These are phyloP conservation scores for Ceratocystis cacaofunesta DNA, from an alignment of 2,329 filamentous ascomycete species.

Conservation along the genomic window DNA sequence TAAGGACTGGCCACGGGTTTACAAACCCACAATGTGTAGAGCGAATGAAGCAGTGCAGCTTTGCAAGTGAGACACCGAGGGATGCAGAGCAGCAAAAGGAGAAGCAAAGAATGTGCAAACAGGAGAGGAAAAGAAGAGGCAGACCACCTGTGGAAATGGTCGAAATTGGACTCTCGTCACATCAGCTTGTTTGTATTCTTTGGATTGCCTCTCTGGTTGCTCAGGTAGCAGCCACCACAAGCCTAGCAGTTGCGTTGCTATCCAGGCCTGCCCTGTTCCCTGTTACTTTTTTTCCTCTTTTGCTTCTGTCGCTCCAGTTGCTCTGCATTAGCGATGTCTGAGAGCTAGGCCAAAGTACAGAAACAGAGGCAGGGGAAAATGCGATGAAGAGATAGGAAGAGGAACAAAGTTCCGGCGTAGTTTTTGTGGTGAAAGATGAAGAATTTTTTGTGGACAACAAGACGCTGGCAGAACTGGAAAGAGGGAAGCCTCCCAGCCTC, in stretches of 20 bases:
- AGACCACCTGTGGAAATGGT: background rate
- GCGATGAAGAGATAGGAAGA: constrained; percentile 4
- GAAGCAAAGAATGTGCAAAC: background rate
- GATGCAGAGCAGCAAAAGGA: background rate
- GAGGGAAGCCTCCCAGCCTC: background rate
- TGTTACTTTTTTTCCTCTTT: background rate
- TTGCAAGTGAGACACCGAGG: constrained; percentile 1
- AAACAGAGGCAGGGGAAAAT: background rate
- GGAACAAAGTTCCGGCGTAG: background rate
- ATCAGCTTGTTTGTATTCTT: background rate
- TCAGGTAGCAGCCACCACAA: constrained; percentile 5
- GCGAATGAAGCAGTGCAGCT: background rate
- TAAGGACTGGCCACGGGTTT: background rate
- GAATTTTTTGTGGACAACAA: background rate
- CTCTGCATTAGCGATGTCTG: too few species aligned
- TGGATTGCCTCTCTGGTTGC: background rate
- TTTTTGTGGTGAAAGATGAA: background rate
- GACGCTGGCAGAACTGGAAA: background rate
- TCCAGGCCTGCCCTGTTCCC: background rate
- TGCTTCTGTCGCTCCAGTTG: too few species aligned
- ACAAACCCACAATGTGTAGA: background rate
- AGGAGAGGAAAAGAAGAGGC: background rate
- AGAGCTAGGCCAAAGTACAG: background rate
- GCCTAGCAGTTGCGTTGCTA: background rate
- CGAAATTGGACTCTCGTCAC: background rate